These are phyloP conservation scores for Globisporangium perplexum DNA, from an alignment of 352 stramenopile genomes.

Conservation along the genomic window DNA sequence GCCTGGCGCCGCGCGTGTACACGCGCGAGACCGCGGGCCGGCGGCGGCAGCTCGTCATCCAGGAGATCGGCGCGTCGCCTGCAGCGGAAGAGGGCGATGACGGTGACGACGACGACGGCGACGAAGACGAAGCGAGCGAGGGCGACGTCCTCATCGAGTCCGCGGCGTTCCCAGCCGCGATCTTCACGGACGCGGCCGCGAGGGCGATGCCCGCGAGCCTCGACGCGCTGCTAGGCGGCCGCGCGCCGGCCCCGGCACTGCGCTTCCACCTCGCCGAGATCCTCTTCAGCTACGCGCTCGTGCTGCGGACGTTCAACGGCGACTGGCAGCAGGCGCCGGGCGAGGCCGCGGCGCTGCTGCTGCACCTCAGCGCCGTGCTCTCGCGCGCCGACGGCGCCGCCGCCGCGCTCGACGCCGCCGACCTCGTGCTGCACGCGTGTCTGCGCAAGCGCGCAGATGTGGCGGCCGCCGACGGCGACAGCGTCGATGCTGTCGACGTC, in stretches of 20 bases:
- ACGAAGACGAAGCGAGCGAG: constrained; percentile 7
- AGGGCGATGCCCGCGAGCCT: constrained; percentile 30
- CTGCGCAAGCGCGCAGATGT: constrained; percentile 20
- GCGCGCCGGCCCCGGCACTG: constrained; percentile 32
- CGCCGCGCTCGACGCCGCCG: constrained; percentile 37
- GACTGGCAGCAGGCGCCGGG: constrained; percentile 56
- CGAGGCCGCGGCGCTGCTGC: constrained; percentile 37
- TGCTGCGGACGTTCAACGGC: constrained; percentile 72
- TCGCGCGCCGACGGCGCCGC: constrained; percentile 33
- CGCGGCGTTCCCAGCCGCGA: constrained; percentile 28
- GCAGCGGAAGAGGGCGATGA: neutral
- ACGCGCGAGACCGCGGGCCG: constrained; percentile 34
- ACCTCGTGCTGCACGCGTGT: constrained; percentile 39
- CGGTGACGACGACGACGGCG: constrained; percentile 9
- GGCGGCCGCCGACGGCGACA: constrained; percentile 5
- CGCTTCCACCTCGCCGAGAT: constrained; percentile 62
- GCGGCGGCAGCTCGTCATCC: constrained; percentile 39
- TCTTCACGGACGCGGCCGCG: constrained; percentile 42
- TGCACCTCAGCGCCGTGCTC: constrained; percentile 48
- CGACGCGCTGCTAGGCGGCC: constrained; percentile 21
- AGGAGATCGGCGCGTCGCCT: constrained; percentile 23
- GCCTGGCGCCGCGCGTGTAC: constrained; percentile 37
- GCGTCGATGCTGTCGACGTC: neutral
- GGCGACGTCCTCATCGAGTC: constrained; percentile 24
- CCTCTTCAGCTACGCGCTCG: constrained; percentile 61